phyloP scores from a whole-genome alignment of 306 rosid genomes.

The Erythrophleum fordii region DNA sequence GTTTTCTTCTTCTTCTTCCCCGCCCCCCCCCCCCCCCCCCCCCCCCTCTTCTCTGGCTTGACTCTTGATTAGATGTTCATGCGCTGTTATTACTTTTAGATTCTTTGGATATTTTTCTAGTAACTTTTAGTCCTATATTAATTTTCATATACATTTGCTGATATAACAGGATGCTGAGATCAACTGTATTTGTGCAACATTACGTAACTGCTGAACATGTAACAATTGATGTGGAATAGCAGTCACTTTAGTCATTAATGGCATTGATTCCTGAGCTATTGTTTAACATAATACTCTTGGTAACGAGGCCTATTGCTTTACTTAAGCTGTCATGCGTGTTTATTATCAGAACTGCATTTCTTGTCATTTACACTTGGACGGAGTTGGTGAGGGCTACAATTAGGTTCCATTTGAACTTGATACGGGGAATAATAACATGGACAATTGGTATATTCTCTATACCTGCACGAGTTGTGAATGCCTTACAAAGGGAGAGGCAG shows the following conservation, averaged over 20 bases:
- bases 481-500: slow-evolving; percentile 68
- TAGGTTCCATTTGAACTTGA: slow-evolving; percentile 51
- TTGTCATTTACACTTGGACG: slow-evolving; percentile 51
- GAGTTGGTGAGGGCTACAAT: slow-evolving; percentile 60
- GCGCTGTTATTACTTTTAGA: not conserved
- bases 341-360: slow-evolving; percentile 50
- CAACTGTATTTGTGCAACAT: slow-evolving; percentile 12
- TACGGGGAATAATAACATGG: slow-evolving; percentile 57
- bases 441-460: slow-evolving; percentile 57
- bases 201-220: slow-evolving; percentile 39
- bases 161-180: slow-evolving; percentile 46
- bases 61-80: not conserved
- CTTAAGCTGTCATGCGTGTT: slow-evolving; percentile 53
- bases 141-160: slow-evolving; percentile 18
- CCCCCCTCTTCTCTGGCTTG: not conserved
- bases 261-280: slow-evolving; percentile 55
- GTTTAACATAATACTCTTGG: slow-evolving; percentile 45
- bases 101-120: not conserved
- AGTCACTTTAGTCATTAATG: slow-evolving; percentile 44
- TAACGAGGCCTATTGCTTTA: slow-evolving; percentile 55
- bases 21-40: too few relatives aligned
- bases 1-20: not conserved
- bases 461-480: slow-evolving; percentile 62
- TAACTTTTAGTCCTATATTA: not conserved
- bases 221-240: slow-evolving; percentile 39